These are phyloP conservation scores for Metarhizium guizhouense DNA, from an alignment of 2,329 filamentous ascomycete species.

Conservation along the genomic window DNA sequence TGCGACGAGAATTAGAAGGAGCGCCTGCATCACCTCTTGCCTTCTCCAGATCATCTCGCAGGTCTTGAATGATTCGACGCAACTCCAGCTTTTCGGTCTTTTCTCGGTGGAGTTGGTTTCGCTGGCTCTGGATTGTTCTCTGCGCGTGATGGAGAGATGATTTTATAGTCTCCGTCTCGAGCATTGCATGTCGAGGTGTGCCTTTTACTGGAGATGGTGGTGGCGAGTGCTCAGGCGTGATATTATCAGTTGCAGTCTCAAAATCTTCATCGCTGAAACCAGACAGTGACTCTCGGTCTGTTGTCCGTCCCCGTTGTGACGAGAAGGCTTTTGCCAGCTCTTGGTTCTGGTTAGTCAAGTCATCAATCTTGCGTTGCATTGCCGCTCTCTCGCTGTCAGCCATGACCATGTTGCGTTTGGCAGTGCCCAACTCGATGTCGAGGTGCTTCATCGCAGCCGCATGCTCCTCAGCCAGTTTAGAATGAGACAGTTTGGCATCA, in stretches of 20 bases:
- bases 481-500: constrained; percentile 71
- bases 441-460: constrained; percentile 68
- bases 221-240: constrained; percentile 82
- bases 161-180: constrained; percentile 94
- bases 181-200: constrained; percentile 78
- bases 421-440: constrained; percentile 77
- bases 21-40: constrained; percentile 44
- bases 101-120: constrained; percentile 90
- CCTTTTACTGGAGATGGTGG: constrained; percentile 85
- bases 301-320: constrained; percentile 56
- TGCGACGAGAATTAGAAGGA: constrained; percentile 46
- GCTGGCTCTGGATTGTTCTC: constrained; percentile 90
- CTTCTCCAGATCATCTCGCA: constrained; percentile 82
- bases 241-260: constrained; percentile 56
- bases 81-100: constrained; percentile 98
- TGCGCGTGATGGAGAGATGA: constrained; percentile 92
- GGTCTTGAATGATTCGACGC: constrained; percentile 89
- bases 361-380: constrained; percentile 78
- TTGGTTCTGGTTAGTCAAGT: constrained; percentile 80
- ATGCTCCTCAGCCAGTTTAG: constrained; percentile 76
- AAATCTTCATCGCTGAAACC: constrained; percentile 54
- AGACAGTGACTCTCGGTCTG: constrained; percentile 54
- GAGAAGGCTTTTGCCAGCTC: constrained; percentile 82
- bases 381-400: constrained; percentile 71
- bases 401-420: constrained; percentile 70